A percentile compares a stretch with the other conserved stretches of the same genome.
Evolutionary conservation across 305 asterid species (phyloP).

Genomic region (Fraxinus paxiana): DNA sequence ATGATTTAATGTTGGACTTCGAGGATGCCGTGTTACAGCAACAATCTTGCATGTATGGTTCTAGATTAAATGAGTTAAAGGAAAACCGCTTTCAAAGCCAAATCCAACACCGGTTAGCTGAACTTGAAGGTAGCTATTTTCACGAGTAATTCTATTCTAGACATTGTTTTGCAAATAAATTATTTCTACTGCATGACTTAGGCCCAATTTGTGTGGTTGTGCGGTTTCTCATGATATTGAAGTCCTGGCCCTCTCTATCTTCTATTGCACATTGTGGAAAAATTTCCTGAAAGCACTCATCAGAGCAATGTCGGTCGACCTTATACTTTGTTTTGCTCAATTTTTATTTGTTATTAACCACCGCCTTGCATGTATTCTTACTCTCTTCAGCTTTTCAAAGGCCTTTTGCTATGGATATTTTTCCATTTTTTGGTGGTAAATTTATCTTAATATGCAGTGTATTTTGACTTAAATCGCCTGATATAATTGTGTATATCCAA

Average conservation of each 20-base stretch:
- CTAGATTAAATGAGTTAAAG: constrained; percentile 55
- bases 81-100: constrained; percentile 63
- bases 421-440: neutral
- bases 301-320: neutral
- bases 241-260: constrained; percentile 13
- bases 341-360: constrained; percentile 1
- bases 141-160: constrained; percentile 13
- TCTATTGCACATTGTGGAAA: neutral
- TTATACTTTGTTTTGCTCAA: constrained; percentile 11
- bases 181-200: neutral
- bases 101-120: constrained; percentile 65
- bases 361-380: neutral
- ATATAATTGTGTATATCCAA: neutral
- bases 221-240: constrained; percentile 8
- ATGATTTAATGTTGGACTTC: constrained; percentile 82
- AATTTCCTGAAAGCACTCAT: constrained; percentile 8
- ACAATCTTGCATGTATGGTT: constrained; percentile 60
- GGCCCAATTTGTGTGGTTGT: constrained; percentile 12
- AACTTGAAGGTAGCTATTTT: constrained; percentile 75
- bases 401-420: neutral
- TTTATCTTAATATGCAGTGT: neutral
- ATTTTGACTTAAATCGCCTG: neutral
- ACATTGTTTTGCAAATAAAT: constrained; percentile 10
- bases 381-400: neutral
- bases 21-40: constrained; percentile 74